Evolutionary conservation across 768 basidiomycete genomes (phyloP).

Genomic region (Pholiota molesta): DNA sequence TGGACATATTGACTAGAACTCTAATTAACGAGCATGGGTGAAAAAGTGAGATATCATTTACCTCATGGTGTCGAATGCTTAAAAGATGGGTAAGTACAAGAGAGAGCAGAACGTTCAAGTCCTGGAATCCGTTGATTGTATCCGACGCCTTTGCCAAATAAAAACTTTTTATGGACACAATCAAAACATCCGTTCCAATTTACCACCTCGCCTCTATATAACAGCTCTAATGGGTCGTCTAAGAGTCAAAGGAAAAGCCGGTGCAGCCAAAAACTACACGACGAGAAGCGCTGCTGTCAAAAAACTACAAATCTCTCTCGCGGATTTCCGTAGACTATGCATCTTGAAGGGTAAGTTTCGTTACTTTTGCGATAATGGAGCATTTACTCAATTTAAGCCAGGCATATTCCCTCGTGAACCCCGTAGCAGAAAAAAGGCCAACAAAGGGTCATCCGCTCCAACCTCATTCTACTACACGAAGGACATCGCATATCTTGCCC

Average conservation of each 20-base stretch:
- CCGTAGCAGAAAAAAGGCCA: conserved; percentile 86
- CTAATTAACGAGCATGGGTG: conserved; percentile 11
- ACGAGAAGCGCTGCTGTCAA: conserved; percentile 91
- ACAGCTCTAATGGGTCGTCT: conserved; percentile 64
- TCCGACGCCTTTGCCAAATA: conserved; percentile 30
- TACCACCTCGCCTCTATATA: conserved; percentile 7
- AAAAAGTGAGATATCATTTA: conserved; percentile 14
- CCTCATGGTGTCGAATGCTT: conserved; percentile 37
- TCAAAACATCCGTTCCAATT: conserved; percentile 7
- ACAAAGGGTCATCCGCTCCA: conserved; percentile 96
- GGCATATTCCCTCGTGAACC: conserved; percentile 99
- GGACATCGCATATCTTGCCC: conserved; percentile 95
- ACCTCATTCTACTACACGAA: conserved; percentile 98
- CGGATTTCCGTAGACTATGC: conserved; percentile 95
- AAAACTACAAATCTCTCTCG: conserved; percentile 94
- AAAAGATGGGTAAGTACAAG: conserved; percentile 7
- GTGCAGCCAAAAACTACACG: conserved; percentile 89
- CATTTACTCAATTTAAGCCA: conserved; percentile 31
- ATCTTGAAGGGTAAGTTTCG: conserved; percentile 83
- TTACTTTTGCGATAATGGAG: not conserved
- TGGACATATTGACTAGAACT: conserved; percentile 89
- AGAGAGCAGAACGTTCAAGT: not conserved
- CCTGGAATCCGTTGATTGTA: conserved; percentile 28
- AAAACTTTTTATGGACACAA: conserved; percentile 30
- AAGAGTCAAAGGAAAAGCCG: conserved; percentile 84